Base-by-base conservation (phyloP, 345 rosid species). In the Orychophragmus violaceus region DNA sequence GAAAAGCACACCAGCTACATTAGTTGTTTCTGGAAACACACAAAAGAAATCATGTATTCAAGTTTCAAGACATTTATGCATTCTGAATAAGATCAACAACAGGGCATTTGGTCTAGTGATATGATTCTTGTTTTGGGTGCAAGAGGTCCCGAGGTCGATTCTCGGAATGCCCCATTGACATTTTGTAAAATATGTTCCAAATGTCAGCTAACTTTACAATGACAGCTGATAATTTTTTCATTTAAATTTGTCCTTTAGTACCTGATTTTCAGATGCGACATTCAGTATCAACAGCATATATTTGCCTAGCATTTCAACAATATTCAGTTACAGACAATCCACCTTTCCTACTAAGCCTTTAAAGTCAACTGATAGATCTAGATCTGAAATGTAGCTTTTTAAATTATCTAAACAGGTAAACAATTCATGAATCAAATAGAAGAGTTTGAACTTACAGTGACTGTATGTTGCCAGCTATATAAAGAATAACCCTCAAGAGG, bases 61-160 rank as follows among this genome's bases (percentile, higher is more conserved):
- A 53, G 58, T 53, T 53, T 28, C 59, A 53, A 53, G 37, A 53
- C 8, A 29, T 23, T 10, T 29, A 9, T 53, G 37, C 58, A 29
- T 8, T 29, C 23, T 6, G 1, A 53, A 14, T 8, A 3, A 52
- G 21, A 28, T 53, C 6, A 16, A 28, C 54, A 8, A 14, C 49
- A 37, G 64, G 87, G 86, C 84, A 83, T 82, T 83, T 82, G 84
- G 87, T 82, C 82, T 82, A 85, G 86, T 85, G 86, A 64, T 80
- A 85, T 83, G 88, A 84, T 87, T 85, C 90, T 89, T 70, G 84
- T 87, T 89, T 84, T 78, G 87, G 91, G 89, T 83, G 90, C 80
- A 78, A 91, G 86, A 84, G 84, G 84, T 88, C 90, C 80, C 64
- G 80, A 87, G 86, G 56, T 63, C 64, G 51, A 71, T 71, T 71